Percentiles rank a stretch among this genome's conserved stretches.
These are phyloP conservation scores for Chloris gayana DNA, from an alignment of 176 grass and related monocot genomes.

Conservation along the genomic window DNA sequence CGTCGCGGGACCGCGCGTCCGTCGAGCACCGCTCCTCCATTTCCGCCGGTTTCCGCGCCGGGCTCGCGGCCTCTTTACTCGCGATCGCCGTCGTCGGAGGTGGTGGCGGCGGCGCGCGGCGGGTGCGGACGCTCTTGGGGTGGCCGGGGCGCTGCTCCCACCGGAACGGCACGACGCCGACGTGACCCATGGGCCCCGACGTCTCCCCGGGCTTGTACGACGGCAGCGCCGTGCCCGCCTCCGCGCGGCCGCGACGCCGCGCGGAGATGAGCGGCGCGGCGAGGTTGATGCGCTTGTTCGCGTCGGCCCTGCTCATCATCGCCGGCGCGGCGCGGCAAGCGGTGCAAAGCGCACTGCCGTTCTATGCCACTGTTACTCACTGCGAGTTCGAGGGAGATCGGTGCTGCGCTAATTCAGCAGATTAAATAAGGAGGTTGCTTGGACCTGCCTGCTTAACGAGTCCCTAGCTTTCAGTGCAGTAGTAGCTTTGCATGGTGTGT, in stretches of 20 bases:
- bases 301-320: constrained; percentile 32
- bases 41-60: neutral
- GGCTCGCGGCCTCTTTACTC: neutral
- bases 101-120: constrained; percentile 40
- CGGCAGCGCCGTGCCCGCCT: constrained; percentile 10
- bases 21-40: constrained; percentile 46
- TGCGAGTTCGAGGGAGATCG: neutral
- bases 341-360: neutral
- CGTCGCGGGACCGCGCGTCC: constrained; percentile 68
- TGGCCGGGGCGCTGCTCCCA: constrained; percentile 67
- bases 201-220: constrained; percentile 2
- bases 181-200: neutral
- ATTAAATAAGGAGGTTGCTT: constrained; percentile 31
- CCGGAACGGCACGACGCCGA: constrained; percentile 58
- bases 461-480: constrained; percentile 2
- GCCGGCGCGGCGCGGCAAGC: too few relatives aligned
- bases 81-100: constrained; percentile 23
- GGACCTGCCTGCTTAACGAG: constrained; percentile 13
- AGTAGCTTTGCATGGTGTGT: constrained; percentile 15
- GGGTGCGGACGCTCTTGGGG: constrained; percentile 75
- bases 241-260: constrained; percentile 35
- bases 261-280: constrained; percentile 75
- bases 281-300: constrained; percentile 63
- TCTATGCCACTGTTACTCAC: neutral
- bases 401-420: neutral